phyloP scores from a whole-genome alignment of 2,329 filamentous ascomycete genomes.

The Lachnellula subtilissima region DNA sequence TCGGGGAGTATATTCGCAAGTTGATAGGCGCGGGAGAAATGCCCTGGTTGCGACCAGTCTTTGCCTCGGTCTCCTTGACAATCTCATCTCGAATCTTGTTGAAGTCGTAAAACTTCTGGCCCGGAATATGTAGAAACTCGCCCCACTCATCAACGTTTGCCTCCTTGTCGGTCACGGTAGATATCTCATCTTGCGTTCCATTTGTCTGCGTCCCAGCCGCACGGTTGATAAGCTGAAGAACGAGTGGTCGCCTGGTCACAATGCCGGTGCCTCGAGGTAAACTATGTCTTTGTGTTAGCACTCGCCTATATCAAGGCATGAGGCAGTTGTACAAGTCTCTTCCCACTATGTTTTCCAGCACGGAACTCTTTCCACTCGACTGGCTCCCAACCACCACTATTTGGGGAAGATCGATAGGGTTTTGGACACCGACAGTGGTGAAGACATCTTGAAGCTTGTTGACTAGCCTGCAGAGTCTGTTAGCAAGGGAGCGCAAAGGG shows the following conservation, averaged over 20 bases:
- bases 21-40: constrained; percentile 98
- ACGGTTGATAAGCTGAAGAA: constrained; percentile 97
- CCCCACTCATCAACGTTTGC: constrained; percentile 96
- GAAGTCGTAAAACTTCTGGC: constrained; percentile 97
- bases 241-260: constrained; percentile 89
- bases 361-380: constrained; percentile 98
- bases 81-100: constrained; percentile 98
- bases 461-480: constrained; percentile 59
- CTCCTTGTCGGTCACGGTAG: constrained; percentile 70
- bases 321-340: constrained; percentile 80
- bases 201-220: constrained; percentile 61
- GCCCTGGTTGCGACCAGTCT: constrained; percentile 92
- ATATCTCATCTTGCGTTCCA: constrained; percentile 61
- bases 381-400: constrained; percentile 98
- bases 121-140: constrained; percentile 96
- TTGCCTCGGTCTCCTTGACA: constrained; percentile 89
- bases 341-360: constrained; percentile 97
- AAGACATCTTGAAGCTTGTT: constrained; percentile 99
- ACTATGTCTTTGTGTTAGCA: constrained; percentile 46
- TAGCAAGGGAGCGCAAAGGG: constrained; percentile 24
- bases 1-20: constrained; percentile 95
- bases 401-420: constrained; percentile 97
- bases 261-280: constrained; percentile 96
- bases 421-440: constrained; percentile 95
- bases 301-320: constrained; percentile 8